Evolutionary conservation across 148 eudicot genomes (phyloP).

Genomic region (Diospyros kaki): DNA sequence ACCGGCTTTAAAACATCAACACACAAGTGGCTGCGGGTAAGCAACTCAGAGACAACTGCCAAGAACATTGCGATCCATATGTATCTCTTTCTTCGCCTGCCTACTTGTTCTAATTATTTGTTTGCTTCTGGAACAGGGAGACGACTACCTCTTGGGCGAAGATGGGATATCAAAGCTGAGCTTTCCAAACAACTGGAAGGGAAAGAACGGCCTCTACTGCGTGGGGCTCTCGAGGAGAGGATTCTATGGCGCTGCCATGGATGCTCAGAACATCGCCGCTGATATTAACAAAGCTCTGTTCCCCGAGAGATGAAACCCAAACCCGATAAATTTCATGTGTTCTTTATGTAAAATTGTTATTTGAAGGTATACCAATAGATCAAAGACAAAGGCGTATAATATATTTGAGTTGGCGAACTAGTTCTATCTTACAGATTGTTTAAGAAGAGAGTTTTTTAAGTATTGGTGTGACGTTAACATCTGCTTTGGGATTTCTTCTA

Average conservation of each 20-base stretch:
- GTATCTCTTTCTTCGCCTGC: background rate
- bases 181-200: constrained; percentile 79
- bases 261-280: constrained; percentile 58
- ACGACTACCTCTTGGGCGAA: constrained; percentile 47
- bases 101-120: background rate
- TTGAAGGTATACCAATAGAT: too few relatives aligned
- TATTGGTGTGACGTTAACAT: too few relatives aligned
- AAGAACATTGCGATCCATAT: background rate
- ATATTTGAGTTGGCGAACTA: too few relatives aligned
- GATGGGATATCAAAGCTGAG: constrained; percentile 60
- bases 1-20: constrained; percentile 68
- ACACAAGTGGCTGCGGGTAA: constrained; percentile 52
- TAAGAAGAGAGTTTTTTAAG: too few relatives aligned
- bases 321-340: too few relatives aligned
- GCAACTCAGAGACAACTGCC: background rate
- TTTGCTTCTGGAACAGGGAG: constrained; percentile 37
- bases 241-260: constrained; percentile 50
- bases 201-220: constrained; percentile 68
- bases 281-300: constrained; percentile 35
- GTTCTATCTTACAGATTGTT: too few relatives aligned
- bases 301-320: too few relatives aligned
- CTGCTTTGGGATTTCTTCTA: too few relatives aligned
- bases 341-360: too few relatives aligned
- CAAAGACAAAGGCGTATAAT: too few relatives aligned
- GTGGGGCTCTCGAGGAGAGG: constrained; percentile 70